phyloP scores from a whole-genome alignment of 129 eudicot species.

The Heracleum sosnowskyi region DNA sequence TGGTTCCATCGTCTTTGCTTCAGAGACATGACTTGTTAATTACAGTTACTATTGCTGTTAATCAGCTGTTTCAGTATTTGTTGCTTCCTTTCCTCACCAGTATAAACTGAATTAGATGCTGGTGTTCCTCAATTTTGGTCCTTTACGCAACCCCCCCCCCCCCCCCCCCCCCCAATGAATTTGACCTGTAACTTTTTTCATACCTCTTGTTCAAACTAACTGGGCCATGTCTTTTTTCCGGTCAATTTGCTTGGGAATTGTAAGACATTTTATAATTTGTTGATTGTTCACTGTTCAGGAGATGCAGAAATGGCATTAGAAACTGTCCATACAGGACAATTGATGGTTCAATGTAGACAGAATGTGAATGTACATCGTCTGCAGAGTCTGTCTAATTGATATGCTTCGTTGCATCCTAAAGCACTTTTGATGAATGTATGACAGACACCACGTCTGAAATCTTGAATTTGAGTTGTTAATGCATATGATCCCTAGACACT shows the following conservation, averaged over 20 bases:
- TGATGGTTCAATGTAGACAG: neutral
- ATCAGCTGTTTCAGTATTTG: neutral
- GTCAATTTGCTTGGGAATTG: neutral
- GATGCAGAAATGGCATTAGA: neutral
- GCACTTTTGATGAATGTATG: neutral
- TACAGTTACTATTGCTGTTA: neutral
- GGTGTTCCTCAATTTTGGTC: neutral
- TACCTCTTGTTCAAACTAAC: neutral
- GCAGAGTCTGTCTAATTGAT: neutral
- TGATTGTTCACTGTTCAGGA: neutral
- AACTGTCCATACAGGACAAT: neutral
- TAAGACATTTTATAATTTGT: neutral
- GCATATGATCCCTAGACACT: neutral
- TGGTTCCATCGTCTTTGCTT: neutral
- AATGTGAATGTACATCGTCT: neutral
- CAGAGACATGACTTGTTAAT: neutral
- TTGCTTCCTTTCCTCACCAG: neutral
- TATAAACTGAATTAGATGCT: neutral
- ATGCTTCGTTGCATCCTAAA: neutral
- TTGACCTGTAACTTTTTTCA: neutral
- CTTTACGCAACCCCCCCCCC: neutral
- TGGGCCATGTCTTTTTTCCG: neutral
- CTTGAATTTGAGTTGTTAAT: neutral
- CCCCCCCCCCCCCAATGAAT: neutral
- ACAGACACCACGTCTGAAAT: neutral